These are phyloP conservation scores for Euphorbia pulcherrima DNA, from an alignment of 345 rosid species.

Conservation along the genomic window DNA sequence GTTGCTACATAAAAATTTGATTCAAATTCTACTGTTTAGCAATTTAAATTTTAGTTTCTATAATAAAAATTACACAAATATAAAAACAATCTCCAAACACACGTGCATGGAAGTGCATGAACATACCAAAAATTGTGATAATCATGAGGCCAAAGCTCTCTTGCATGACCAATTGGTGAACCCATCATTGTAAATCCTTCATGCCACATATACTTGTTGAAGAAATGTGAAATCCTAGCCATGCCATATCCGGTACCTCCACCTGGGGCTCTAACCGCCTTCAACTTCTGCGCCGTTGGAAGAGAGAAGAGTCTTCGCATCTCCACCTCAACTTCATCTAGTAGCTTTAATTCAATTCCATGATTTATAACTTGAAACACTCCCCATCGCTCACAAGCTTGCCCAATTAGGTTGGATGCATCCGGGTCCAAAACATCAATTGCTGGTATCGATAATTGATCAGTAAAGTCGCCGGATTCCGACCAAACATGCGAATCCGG, in stretches of 20 bases:
- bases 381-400: slow-evolving; percentile 72
- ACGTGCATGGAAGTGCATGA: slow-evolving; percentile 29
- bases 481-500: slow-evolving; percentile 62
- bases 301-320: slow-evolving; percentile 54
- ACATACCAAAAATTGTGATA: slow-evolving; percentile 60
- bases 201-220: slow-evolving; percentile 75
- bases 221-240: slow-evolving; percentile 66
- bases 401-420: slow-evolving; percentile 35
- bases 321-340: slow-evolving; percentile 49
- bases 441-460: slow-evolving; percentile 36
- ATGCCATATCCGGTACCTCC: slow-evolving; percentile 68
- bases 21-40: no score
- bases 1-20: no score
- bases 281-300: slow-evolving; percentile 54
- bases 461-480: slow-evolving; percentile 9
- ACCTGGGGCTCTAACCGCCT: slow-evolving; percentile 45
- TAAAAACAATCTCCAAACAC: background rate
- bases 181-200: slow-evolving; percentile 86
- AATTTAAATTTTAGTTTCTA: no score
- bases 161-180: slow-evolving; percentile 59
- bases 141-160: slow-evolving; percentile 61
- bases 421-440: slow-evolving; percentile 49
- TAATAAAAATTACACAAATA: no score
- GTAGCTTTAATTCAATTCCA: slow-evolving; percentile 38
- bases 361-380: slow-evolving; percentile 68